These are phyloP conservation scores for Hevea brasiliensis DNA, from an alignment of 345 rosid species.

Conservation along the genomic window DNA sequence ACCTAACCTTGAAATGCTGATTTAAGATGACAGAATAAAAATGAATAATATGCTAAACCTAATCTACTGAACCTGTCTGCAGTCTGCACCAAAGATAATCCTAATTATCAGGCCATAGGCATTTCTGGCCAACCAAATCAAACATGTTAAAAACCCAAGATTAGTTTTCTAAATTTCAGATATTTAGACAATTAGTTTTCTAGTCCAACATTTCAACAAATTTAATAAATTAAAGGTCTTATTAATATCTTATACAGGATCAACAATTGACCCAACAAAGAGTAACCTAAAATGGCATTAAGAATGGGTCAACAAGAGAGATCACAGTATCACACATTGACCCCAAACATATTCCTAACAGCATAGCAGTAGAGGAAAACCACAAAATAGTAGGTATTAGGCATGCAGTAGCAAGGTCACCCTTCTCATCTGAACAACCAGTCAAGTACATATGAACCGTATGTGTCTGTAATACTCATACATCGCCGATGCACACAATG, in stretches of 20 bases:
- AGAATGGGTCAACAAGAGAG: background rate
- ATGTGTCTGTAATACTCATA: background rate
- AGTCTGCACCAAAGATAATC: background rate
- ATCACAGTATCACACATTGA: background rate
- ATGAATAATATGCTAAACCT: background rate
- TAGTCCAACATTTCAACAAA: background rate
- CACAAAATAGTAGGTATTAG: background rate
- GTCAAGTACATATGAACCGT: too few relatives aligned
- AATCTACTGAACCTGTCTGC: background rate
- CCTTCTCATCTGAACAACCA: background rate
- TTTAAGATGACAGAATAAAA: background rate
- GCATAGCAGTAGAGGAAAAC: background rate
- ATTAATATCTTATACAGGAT: background rate
- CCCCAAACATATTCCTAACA: background rate
- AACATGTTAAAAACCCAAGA: background rate
- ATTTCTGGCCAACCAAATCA: slow-evolving; percentile 1
- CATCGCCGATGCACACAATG: background rate
- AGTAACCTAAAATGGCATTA: background rate
- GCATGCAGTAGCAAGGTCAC: background rate
- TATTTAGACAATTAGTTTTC: slow-evolving; percentile 4
- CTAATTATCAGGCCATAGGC: background rate
- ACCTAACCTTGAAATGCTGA: background rate
- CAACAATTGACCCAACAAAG: background rate
- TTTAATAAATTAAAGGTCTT: background rate
- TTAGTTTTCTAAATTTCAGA: background rate